Percentiles rank a stretch among this genome's conserved stretches.
phyloP scores from a whole-genome alignment of 345 rosid species.

The Rhizophora apiculata region DNA sequence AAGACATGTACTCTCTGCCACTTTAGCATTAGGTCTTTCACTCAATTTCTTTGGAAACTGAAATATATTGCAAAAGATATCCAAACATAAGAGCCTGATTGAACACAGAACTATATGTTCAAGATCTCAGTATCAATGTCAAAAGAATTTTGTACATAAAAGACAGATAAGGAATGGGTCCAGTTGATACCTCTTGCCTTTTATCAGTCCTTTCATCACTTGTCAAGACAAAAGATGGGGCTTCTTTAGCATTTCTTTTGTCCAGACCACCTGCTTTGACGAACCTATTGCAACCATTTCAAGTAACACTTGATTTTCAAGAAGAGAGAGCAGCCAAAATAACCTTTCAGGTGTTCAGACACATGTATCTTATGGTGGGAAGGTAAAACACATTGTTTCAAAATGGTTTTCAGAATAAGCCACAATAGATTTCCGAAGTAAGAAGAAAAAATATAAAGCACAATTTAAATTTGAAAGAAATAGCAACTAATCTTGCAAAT shows the following conservation, averaged over 20 bases:
- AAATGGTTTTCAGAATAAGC: background rate
- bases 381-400: background rate
- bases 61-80: conserved; percentile 11
- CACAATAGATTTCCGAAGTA: no score
- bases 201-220: conserved; percentile 33
- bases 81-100: background rate
- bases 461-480: background rate
- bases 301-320: conserved; percentile 10
- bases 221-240: conserved; percentile 41
- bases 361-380: background rate
- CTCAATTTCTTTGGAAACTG: conserved; percentile 43
- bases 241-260: conserved; percentile 44
- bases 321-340: background rate
- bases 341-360: background rate
- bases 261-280: conserved; percentile 31
- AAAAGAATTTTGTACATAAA: background rate
- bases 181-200: conserved; percentile 42
- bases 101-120: background rate
- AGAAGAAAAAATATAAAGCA: background rate
- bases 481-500: no score
- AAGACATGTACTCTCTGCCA: conserved; percentile 25
- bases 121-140: conserved; percentile 6
- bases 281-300: conserved; percentile 34
- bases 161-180: conserved; percentile 4
- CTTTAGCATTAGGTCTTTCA: conserved; percentile 35